Conservation (phyloP, 805 yeast species). For the Schwanniomyces sp. region DNA sequence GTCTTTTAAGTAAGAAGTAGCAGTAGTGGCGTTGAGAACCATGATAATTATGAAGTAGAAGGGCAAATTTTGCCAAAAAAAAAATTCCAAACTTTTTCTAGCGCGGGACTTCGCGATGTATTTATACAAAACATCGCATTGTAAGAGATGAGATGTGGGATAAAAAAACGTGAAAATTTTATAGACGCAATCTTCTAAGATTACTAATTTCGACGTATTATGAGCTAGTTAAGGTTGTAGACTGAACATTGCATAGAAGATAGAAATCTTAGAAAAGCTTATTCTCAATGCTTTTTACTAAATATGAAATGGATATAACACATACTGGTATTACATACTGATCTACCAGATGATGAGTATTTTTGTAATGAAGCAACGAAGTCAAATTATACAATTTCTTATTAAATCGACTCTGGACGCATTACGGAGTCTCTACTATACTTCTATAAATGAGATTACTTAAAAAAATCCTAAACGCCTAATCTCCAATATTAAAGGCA, state of each 20-base stretch:
- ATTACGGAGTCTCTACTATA: too few species aligned
- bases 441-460: too few species aligned
- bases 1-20: constrained; percentile 62
- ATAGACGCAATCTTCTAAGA: neutral
- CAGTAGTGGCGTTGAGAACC: constrained; percentile 51
- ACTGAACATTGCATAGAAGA: too few species aligned
- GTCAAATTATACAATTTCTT: too few species aligned
- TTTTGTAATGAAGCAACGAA: too few species aligned
- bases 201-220: neutral
- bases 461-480: too few species aligned
- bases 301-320: too few species aligned
- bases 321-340: too few species aligned
- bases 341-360: too few species aligned
- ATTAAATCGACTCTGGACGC: too few species aligned
- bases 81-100: constrained; percentile 15
- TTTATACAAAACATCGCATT: neutral
- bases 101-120: neutral
- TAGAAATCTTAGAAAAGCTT: too few species aligned
- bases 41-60: constrained; percentile 15
- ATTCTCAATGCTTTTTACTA: neutral
- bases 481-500: too few species aligned
- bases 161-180: neutral
- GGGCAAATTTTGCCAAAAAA: constrained; percentile 46
- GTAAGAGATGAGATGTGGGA: constrained; percentile 1
- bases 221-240: neutral